phyloP scores from a whole-genome alignment of 225 moss, liverwort and hornwort species.

The Rhytidiadelphus loreus region DNA sequence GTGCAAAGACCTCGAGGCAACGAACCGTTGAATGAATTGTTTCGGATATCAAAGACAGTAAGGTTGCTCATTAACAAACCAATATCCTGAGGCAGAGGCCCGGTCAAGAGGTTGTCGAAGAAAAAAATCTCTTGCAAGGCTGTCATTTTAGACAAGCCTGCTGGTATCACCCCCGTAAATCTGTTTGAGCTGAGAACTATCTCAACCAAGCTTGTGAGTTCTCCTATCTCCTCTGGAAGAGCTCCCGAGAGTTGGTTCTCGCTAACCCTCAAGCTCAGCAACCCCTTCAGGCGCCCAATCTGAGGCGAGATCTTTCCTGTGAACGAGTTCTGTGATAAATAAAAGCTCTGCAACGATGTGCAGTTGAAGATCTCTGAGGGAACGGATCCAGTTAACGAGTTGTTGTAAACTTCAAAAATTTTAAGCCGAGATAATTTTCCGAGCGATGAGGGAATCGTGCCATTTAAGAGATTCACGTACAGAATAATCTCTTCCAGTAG shows the following conservation, averaged over 20 bases:
- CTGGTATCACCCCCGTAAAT: conserved; percentile 44
- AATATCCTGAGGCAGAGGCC: conserved; percentile 25
- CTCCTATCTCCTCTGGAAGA: conserved; percentile 31
- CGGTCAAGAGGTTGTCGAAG: conserved; percentile 23
- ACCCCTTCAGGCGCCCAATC: conserved; percentile 33
- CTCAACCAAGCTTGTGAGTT: conserved; percentile 34
- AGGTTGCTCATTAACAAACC: conserved; percentile 14
- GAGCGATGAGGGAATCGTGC: conserved; percentile 24
- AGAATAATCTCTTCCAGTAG: conserved; percentile 21
- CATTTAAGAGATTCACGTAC: conserved; percentile 24
- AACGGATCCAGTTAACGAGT: conserved; percentile 26
- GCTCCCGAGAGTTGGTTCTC: conserved; percentile 41
- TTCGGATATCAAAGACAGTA: conserved; percentile 20
- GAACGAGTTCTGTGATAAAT: conserved; percentile 44
- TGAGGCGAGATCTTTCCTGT: conserved; percentile 40
- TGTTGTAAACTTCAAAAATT: conserved; percentile 28
- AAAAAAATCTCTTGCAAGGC: conserved; percentile 17
- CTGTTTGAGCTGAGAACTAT: conserved; percentile 48
- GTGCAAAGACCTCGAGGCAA: conserved; percentile 22
- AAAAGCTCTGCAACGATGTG: conserved; percentile 24
- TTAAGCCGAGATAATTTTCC: conserved; percentile 23
- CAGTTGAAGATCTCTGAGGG: conserved; percentile 36
- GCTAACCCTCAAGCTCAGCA: conserved; percentile 30
- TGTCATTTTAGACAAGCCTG: conserved; percentile 6
- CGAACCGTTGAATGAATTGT: conserved; percentile 32